Conservation (phyloP, 164 flowering plant genomes). For the Berberis vulgaris region DNA sequence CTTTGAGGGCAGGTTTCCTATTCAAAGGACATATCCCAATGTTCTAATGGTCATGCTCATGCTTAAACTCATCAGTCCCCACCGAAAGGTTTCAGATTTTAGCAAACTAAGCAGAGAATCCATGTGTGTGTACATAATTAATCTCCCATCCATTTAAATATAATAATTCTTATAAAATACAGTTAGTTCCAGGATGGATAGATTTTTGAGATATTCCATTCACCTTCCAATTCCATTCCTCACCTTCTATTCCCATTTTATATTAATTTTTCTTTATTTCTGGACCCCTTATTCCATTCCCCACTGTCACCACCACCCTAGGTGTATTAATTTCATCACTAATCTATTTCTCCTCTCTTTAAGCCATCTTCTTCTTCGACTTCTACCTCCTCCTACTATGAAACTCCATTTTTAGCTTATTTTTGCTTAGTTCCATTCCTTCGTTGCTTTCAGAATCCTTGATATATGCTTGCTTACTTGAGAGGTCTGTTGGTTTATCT, state of each 20-base stretch:
- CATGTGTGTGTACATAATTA: background rate
- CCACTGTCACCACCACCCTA: background rate
- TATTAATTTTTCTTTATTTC: slow-evolving; percentile 17
- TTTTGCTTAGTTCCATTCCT: no score
- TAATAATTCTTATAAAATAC: background rate
- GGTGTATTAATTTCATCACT: background rate
- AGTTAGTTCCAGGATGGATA: slow-evolving; percentile 1
- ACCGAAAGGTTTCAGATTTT: background rate
- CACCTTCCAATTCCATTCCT: background rate
- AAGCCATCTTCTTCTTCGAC: background rate
- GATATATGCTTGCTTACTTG: no score
- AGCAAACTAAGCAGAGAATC: background rate
- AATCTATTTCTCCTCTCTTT: slow-evolving; percentile 5
- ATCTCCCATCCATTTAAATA: background rate
- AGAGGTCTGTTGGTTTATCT: no score
- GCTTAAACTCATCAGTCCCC: background rate
- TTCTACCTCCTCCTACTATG: background rate
- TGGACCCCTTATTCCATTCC: slow-evolving; percentile 11
- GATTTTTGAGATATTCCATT: background rate
- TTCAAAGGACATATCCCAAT: slow-evolving; percentile 24
- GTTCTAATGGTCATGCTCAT: background rate
- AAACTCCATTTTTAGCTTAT: no score
- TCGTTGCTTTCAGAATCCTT: no score
- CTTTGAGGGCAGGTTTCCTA: slow-evolving; percentile 23
- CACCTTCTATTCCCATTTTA: slow-evolving; percentile 1